phyloP scores from a whole-genome alignment of 176 grass and related monocot species.

The Oryza rufipogon region DNA sequence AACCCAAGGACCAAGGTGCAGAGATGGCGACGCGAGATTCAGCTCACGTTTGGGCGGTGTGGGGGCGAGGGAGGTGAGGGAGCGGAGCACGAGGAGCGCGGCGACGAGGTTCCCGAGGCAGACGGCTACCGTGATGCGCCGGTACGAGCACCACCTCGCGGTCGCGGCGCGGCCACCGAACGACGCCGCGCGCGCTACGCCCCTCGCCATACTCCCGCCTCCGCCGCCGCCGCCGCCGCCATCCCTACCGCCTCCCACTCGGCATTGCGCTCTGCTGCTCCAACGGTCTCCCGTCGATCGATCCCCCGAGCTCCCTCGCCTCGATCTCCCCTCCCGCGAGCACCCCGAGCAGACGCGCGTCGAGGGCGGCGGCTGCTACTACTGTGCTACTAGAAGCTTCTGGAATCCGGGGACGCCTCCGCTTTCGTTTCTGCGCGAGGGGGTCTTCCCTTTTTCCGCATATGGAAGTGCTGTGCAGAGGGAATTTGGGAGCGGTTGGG shows the following conservation, averaged over 20 bases:
- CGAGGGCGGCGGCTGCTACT: not conserved
- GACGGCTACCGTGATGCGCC: slow-evolving; percentile 70
- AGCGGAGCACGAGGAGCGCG: slow-evolving; percentile 76
- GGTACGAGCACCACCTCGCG: slow-evolving; percentile 73
- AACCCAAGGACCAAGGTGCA: not conserved
- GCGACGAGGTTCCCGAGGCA: slow-evolving; percentile 79
- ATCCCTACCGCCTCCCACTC: slow-evolving; percentile 48
- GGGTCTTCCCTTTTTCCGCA: slow-evolving; percentile 14
- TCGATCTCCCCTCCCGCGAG: slow-evolving; percentile 42
- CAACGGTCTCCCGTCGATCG: slow-evolving; percentile 29
- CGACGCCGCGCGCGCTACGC: slow-evolving; percentile 44
- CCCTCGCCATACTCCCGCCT: slow-evolving; percentile 62
- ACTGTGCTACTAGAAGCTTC: slow-evolving; percentile 23
- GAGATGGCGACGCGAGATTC: not conserved
- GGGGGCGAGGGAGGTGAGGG: slow-evolving; percentile 46
- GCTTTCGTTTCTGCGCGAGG: slow-evolving; percentile 6
- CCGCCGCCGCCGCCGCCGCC: slow-evolving; percentile 48
- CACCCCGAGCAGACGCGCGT: not conserved
- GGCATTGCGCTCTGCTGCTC: slow-evolving; percentile 43
- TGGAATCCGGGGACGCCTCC: slow-evolving; percentile 3
- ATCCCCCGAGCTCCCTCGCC: slow-evolving; percentile 12
- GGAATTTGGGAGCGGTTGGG: slow-evolving; percentile 9
- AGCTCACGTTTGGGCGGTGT: slow-evolving; percentile 34
- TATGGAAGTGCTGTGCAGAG: not conserved
- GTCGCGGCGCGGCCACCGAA: slow-evolving; percentile 43